Base-by-base conservation (phyloP, 2,329 filamentous ascomycete species). In the Monosporascus sp. region DNA sequence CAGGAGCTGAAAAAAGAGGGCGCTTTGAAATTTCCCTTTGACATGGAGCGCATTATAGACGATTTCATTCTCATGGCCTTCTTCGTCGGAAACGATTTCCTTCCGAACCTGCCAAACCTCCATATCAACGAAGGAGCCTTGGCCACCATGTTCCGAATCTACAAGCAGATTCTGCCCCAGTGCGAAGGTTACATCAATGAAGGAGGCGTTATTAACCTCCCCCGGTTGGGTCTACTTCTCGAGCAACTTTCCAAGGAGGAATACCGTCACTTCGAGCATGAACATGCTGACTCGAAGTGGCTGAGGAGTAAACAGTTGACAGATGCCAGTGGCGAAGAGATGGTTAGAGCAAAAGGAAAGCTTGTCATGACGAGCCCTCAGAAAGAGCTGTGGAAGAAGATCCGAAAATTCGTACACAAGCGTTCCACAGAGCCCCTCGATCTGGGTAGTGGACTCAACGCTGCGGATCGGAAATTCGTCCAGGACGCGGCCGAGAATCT, bases 51-150 rank as follows among this genome's bases (percentile, higher is more conserved):
- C 59, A 85, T 99, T 66, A 97, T 99, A 74, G 94, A 99, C 70
- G 94, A 99, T 77, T 99, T 99, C 72, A 97, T 99, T 68, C 82
- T 99, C 56, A 97, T 99, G 91, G 93, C 92, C 48, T 99, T 99
- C 76, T 99, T 99, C 71, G 90, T 99, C 65, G 94, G 94, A 68
- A 99, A 99, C 72, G 94, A 99, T 81, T 99, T 99, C 75, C 81
- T 99, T 70, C 94, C 94, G 3, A 97, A 99, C 72, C 79, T 99
- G 54, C 95, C 95, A 5, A 90, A 95, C 66, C 75, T 99, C 60
- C 94, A 99, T 72, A 99, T 99, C 73, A 99, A 99, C 72, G 95
- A 99, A 72, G 95, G 94, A 60, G 94, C 95, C 22, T 76, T 99
- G 71, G 90, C 93, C 24, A 87, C 94, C 67, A 99, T 99, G 94